phyloP scores from a whole-genome alignment of 768 basidiomycete genomes.

The Dentipellis fragilis region DNA sequence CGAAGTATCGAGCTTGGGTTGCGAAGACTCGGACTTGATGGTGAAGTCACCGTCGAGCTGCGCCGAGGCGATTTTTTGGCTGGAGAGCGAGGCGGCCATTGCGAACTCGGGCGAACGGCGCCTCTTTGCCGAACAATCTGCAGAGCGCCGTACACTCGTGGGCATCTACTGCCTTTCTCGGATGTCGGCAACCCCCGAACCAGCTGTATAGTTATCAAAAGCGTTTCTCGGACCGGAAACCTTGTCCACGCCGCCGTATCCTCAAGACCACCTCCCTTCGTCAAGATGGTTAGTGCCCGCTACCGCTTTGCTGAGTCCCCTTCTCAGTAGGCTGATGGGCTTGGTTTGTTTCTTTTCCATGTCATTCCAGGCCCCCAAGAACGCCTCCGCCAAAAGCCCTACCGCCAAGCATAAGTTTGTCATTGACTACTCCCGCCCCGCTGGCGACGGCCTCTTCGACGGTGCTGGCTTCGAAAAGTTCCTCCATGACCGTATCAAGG shows the following conservation, averaged over 20 bases:
- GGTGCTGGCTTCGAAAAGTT: slow-evolving; percentile 73
- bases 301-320: slow-evolving; percentile 81
- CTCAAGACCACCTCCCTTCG: slow-evolving; percentile 20
- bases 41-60: slow-evolving; percentile 68
- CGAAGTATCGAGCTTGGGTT: slow-evolving; percentile 84
- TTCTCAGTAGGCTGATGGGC: slow-evolving; percentile 82
- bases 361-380: slow-evolving; percentile 43
- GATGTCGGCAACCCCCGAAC: slow-evolving; percentile 5
- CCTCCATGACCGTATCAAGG: slow-evolving; percentile 89
- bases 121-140: too few relatives aligned
- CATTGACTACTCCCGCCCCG: slow-evolving; percentile 82
- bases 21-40: slow-evolving; percentile 68
- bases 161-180: neutral
- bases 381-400: slow-evolving; percentile 39
- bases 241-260: slow-evolving; percentile 11
- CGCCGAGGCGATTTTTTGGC: slow-evolving; percentile 62
- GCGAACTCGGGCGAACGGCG: neutral
- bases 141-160: neutral
- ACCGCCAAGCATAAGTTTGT: slow-evolving; percentile 67
- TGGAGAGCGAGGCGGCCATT: slow-evolving; percentile 44
- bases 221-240: slow-evolving; percentile 1
- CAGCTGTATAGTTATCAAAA: slow-evolving; percentile 41
- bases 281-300: slow-evolving; percentile 63
- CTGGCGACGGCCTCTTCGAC: slow-evolving; percentile 51
- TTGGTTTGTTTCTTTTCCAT: slow-evolving; percentile 13